A percentile compares a stretch with the other conserved stretches of the same genome.
These are phyloP conservation scores for Zancudomyces culisetae DNA, from an alignment of 371 early-diverging fungal species.

Conservation along the genomic window DNA sequence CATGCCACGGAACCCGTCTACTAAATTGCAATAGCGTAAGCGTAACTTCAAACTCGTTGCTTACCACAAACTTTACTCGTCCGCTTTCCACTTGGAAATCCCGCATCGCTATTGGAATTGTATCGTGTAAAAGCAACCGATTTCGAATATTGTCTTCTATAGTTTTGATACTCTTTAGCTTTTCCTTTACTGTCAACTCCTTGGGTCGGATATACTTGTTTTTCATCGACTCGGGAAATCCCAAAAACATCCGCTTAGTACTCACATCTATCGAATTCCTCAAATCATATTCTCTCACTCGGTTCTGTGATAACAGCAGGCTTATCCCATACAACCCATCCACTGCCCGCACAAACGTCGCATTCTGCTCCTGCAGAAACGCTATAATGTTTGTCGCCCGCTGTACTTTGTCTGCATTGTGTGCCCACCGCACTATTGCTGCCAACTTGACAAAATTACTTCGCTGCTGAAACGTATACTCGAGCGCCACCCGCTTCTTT, in stretches of 20 bases:
- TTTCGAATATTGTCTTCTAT: conserved; percentile 49
- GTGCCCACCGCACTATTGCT: conserved; percentile 52
- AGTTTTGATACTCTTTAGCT: conserved; percentile 30
- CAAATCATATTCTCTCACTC: conserved; percentile 55
- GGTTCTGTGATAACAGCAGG: conserved; percentile 34
- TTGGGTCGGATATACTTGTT: conserved; percentile 32
- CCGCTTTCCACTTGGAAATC: conserved; percentile 35
- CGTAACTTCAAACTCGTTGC: conserved; percentile 46
- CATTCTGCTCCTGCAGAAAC: conserved; percentile 46
- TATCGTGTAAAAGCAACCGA: conserved; percentile 40
- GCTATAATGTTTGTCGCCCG: conserved; percentile 59
- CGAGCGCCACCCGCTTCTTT: conserved; percentile 31
- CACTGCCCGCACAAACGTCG: conserved; percentile 40
- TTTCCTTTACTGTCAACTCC: conserved; percentile 31
- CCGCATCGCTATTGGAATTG: conserved; percentile 39
- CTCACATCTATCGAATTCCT: conserved; percentile 52
- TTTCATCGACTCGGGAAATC: conserved; percentile 33
- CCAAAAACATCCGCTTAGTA: conserved; percentile 50
- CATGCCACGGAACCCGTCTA: conserved; percentile 14
- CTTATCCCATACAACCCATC: conserved; percentile 44
- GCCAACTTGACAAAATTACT: conserved; percentile 40
- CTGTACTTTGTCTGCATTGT: conserved; percentile 45
- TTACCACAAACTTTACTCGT: conserved; percentile 37
- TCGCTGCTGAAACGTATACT: conserved; percentile 34
- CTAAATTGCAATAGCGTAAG: conserved; percentile 16